Evolutionary conservation across 768 basidiomycete genomes (phyloP), one percentile per base, ranked within the genome.

Genomic region (Serendipita vermifera): DNA sequence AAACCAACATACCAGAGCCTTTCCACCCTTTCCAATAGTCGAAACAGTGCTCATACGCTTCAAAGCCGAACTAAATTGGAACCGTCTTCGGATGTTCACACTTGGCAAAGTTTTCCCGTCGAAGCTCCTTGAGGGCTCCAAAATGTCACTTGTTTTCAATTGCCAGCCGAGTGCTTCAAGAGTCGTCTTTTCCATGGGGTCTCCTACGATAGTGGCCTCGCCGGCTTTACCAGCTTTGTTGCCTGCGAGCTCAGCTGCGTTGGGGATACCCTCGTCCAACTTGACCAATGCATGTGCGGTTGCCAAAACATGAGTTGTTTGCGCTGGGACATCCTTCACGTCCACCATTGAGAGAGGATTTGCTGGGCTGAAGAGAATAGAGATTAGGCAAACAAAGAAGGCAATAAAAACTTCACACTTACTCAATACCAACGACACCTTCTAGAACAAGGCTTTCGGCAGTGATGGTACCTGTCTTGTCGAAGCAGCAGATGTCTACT

Each of bases 141-240:
- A 15, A 11, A 51, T 26, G 65, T 41, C 58, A 24, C 70, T 81
- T 80, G 7, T 68, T 71, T 36, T 61, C 11, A 98, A 67, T 57
- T 80, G 81, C 94, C 96, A 98, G 46, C 88, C 83, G 27, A 99
- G 75, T 2, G 90, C 84, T 59, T 88, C 87, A 5, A 98, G 73
- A 0, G 96, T 94, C 0, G 88, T 93, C 72, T 93, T 92, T 70
- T 99, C 96, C 96, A 99, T 99, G 0, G 96, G 96, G 66, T 99
- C 96, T 3, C 96, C 96, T 38, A 98, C 93, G 33, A 93, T 72
- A 1, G 83, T 84, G 6, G 90, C 94, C 62, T 51, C 46, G 9
- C 46, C 46, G 7, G 24, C 7, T n/a, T 51, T 51, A 7, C 46
- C 46, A 11, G 24, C 7, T n/a, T 51, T 51, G 17, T 15, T 31